Conservation (phyloP, 2,329 filamentous ascomycete species). For the Pezicula neosporulosa region DNA sequence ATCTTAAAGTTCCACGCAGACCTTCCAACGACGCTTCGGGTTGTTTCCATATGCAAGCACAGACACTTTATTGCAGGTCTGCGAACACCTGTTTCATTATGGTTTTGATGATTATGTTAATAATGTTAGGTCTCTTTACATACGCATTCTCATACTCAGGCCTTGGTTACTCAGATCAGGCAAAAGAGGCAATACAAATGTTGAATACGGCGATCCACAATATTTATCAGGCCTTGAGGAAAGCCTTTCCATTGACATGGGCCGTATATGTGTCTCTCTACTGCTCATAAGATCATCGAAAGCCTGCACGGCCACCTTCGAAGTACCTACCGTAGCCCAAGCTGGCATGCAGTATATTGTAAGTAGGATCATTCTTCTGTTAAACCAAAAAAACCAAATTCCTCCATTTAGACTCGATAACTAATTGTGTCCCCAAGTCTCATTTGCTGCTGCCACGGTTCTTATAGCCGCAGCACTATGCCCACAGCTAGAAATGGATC, state of each 20-base stretch:
- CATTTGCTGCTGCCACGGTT: constrained; percentile 12
- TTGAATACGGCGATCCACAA: not conserved
- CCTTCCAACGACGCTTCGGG: too few species aligned
- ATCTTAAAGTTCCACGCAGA: constrained; percentile 2
- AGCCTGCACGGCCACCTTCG: constrained; percentile 4
- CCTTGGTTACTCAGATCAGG: constrained; percentile 4
- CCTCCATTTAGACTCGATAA: not conserved
- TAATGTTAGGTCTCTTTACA: constrained; percentile 6
- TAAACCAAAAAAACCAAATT: not conserved
- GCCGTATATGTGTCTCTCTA: constrained; percentile 10
- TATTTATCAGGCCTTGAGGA: not conserved
- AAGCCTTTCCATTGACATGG: constrained; percentile 2
- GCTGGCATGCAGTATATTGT: constrained; percentile 19
- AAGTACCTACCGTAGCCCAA: constrained; percentile 6
- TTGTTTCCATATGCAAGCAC: constrained; percentile 7
- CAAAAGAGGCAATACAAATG: not conserved
- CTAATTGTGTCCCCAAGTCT: constrained; percentile 3
- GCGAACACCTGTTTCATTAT: not conserved
- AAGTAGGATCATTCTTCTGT: not conserved
- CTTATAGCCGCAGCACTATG: constrained; percentile 9
- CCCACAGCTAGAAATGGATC: not conserved
- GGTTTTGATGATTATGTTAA: not conserved
- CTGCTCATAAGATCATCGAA: constrained; percentile 10
- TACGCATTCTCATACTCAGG: constrained; percentile 6
- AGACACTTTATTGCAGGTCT: constrained; percentile 13